phyloP scores from a whole-genome alignment of 192 early-diverging fungal species.

The Linnemannia hyalina region DNA sequence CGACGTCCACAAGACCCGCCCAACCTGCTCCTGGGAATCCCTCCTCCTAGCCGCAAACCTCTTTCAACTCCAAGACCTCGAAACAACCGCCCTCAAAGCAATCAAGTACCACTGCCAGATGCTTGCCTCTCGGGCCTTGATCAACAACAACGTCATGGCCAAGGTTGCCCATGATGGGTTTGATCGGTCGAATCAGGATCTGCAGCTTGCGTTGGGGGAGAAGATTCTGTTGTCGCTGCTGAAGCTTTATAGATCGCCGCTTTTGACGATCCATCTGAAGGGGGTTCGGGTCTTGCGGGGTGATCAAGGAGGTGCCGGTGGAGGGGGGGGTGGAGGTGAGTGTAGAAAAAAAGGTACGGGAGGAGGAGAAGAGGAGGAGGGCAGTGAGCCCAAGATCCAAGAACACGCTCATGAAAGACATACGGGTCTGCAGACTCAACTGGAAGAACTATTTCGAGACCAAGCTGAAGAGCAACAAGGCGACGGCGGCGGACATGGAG shows the following conservation, averaged over 20 bases:
- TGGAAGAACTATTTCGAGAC: too few relatives aligned
- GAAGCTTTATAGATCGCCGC: conserved; percentile 2
- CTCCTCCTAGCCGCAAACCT: not conserved
- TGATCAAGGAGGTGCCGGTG: not conserved
- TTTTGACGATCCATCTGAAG: not conserved
- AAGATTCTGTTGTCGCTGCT: conserved; percentile 13
- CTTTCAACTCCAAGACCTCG: not conserved
- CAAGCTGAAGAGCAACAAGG: too few relatives aligned
- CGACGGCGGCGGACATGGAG: too few relatives aligned
- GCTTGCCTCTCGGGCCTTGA: not conserved
- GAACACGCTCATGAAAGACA: too few relatives aligned
- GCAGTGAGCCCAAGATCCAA: not conserved
- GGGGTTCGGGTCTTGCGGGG: not conserved
- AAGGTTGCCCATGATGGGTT: conserved; percentile 18
- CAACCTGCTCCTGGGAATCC: conserved; percentile 33
- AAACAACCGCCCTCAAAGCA: conserved; percentile 10
- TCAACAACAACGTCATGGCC: conserved; percentile 1
- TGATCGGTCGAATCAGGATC: conserved; percentile 14
- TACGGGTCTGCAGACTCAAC: too few relatives aligned
- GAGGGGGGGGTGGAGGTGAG: not conserved
- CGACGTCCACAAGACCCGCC: not conserved
- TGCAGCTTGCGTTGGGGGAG: conserved; percentile 33
- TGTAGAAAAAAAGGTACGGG: not conserved
- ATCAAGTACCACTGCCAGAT: conserved; percentile 28
- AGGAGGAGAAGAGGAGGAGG: not conserved